Evolutionary conservation across 345 rosid genomes (phyloP).

Genomic region (Populus tremula): DNA sequence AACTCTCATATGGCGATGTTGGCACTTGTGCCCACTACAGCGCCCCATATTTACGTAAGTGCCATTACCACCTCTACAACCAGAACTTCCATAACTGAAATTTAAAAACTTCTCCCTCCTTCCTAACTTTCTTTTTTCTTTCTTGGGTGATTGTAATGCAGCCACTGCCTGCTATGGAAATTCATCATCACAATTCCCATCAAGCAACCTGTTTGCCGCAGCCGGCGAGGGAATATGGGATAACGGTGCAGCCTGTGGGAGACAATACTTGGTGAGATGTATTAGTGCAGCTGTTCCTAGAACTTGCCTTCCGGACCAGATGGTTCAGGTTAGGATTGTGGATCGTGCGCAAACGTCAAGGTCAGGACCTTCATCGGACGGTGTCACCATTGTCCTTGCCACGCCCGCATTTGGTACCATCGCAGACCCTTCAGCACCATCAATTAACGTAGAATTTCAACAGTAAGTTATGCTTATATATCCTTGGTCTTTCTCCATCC

Average conservation of each 20-base stretch:
- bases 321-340: constrained; percentile 40
- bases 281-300: constrained; percentile 35
- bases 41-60: constrained; percentile 52
- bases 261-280: constrained; percentile 53
- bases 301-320: constrained; percentile 31
- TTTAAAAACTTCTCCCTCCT: background rate
- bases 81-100: background rate
- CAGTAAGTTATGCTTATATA: constrained; percentile 29
- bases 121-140: background rate
- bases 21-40: constrained; percentile 44
- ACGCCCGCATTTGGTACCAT: constrained; percentile 38
- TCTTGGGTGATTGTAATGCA: constrained; percentile 3
- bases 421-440: constrained; percentile 21
- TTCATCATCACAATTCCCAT: constrained; percentile 41
- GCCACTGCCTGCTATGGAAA: constrained; percentile 58
- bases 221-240: constrained; percentile 69
- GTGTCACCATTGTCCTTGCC: constrained; percentile 46
- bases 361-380: constrained; percentile 33
- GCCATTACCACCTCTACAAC: background rate
- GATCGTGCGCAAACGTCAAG: constrained; percentile 39
- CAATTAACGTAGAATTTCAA: constrained; percentile 44
- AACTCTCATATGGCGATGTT: constrained; percentile 26
- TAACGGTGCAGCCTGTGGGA: constrained; percentile 60
- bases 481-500: background rate
- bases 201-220: constrained; percentile 49